Percentiles rank a stretch among this genome's conserved stretches.
These are phyloP conservation scores for Globisporangium orthogonon DNA, from an alignment of 352 stramenopile species.

Conservation along the genomic window DNA sequence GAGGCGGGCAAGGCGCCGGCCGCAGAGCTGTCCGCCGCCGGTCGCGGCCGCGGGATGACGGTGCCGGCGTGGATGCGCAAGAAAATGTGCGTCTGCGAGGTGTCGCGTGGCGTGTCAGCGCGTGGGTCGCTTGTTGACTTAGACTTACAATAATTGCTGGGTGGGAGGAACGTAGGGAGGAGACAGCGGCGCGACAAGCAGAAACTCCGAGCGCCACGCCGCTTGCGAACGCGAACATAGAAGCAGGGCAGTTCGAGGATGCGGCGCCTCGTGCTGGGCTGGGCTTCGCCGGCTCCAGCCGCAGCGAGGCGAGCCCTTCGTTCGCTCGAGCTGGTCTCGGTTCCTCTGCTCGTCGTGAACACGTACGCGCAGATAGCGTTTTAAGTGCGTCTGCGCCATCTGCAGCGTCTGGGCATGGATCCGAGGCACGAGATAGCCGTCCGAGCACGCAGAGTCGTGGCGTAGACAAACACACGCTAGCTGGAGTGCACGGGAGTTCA, in stretches of 20 bases:
- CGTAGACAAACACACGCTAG: too few species aligned
- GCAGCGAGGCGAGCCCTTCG: neutral
- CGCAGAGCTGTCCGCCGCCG: conserved; percentile 40
- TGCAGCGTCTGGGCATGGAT: neutral
- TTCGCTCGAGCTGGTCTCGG: conserved; percentile 6
- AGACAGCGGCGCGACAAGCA: conserved; percentile 27
- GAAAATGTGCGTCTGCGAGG: conserved; percentile 58
- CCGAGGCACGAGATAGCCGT: too few species aligned
- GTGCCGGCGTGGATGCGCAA: conserved; percentile 91
- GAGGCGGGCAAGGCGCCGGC: conserved; percentile 53
- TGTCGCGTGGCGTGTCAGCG: too few species aligned
- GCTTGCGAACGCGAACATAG: neutral
- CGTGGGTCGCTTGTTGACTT: neutral
- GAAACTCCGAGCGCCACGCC: neutral
- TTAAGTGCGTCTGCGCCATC: neutral
- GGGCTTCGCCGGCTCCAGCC: conserved; percentile 15
- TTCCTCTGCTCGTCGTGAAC: neutral
- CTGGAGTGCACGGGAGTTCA: neutral
- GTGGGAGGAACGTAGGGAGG: conserved; percentile 34
- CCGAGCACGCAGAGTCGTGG: too few species aligned
- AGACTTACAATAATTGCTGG: neutral
- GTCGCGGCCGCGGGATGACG: conserved; percentile 85
- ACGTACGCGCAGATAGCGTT: neutral
- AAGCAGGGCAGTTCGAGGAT: conserved; percentile 55
- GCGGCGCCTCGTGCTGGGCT: conserved; percentile 23